Evolutionary conservation across 192 early-diverging fungal species (phyloP).

Genomic region (Funneliformis geosporum): DNA sequence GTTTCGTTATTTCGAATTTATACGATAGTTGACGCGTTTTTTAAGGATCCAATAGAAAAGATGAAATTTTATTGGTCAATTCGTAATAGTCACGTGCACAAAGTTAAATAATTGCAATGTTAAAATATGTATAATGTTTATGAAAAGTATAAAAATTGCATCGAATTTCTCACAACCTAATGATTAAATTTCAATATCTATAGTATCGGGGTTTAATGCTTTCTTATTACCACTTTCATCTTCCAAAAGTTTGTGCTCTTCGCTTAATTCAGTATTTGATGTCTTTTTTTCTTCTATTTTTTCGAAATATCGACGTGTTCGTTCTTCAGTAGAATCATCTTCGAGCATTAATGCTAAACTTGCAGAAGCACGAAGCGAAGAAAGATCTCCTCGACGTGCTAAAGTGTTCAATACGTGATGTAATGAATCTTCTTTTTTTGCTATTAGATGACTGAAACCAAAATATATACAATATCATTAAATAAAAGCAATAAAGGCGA

Average conservation of each 20-base stretch:
- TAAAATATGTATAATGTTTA: too few species aligned
- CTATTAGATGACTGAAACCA: slow-evolving; percentile 10
- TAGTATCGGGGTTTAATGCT: too few species aligned
- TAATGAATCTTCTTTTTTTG: slow-evolving; percentile 17
- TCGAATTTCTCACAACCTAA: too few species aligned
- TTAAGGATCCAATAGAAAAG: too few species aligned
- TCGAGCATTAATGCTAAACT: slow-evolving; percentile 26
- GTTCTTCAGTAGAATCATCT: slow-evolving; percentile 19
- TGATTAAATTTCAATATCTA: too few species aligned
- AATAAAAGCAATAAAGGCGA: background rate
- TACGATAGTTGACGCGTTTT: too few species aligned
- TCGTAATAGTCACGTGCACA: too few species aligned
- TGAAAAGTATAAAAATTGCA: too few species aligned
- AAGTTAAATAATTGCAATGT: too few species aligned
- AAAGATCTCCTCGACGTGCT: slow-evolving; percentile 24
- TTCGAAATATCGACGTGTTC: slow-evolving; percentile 17
- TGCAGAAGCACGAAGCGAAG: slow-evolving; percentile 9
- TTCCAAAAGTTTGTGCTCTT: too few species aligned
- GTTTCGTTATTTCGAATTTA: background rate
- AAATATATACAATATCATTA: background rate
- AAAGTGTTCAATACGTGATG: slow-evolving; percentile 20
- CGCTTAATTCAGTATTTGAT: background rate
- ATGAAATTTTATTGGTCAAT: too few species aligned
- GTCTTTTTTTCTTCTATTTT: background rate
- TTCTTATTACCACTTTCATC: too few species aligned